A percentile compares a stretch with the other conserved stretches of the same genome.
These are phyloP conservation scores for Kingdonia uniflora DNA, from an alignment of 164 flowering plant genomes.

Conservation along the genomic window DNA sequence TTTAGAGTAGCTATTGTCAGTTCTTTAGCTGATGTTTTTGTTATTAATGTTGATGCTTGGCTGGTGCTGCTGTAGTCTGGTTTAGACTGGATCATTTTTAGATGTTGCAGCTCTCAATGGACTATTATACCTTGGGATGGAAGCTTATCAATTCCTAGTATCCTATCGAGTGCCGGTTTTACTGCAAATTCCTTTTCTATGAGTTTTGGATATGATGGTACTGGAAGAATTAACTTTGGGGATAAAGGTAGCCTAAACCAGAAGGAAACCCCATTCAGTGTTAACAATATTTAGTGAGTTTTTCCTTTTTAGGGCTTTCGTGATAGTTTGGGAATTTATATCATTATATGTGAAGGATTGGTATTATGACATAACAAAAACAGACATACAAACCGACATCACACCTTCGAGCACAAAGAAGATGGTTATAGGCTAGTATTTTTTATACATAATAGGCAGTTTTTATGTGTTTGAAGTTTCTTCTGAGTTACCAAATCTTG, in stretches of 20 bases:
- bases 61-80: too few species aligned
- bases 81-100: too few species aligned
- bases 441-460: too few species aligned
- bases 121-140: conserved; percentile 78
- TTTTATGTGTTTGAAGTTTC: too few species aligned
- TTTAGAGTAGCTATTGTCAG: too few species aligned
- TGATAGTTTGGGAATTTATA: too few species aligned
- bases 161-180: conserved; percentile 49
- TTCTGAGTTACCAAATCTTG: too few species aligned
- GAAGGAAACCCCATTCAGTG: conserved; percentile 58
- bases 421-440: neutral
- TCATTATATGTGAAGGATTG: neutral
- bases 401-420: neutral
- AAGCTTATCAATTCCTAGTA: conserved; percentile 74
- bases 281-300: conserved; percentile 32
- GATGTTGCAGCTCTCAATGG: too few species aligned
- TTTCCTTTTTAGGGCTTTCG: neutral
- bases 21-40: too few species aligned
- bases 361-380: neutral
- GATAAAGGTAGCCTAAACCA: conserved; percentile 71
- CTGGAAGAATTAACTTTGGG: conserved; percentile 87
- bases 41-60: too few species aligned
- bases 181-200: conserved; percentile 73
- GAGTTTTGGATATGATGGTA: conserved; percentile 71
- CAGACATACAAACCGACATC: neutral